A percentile compares a stretch with the other conserved stretches of the same genome.
Conservation (phyloP, 140 eudicot genomes). For the Ambrosia hybrid region DNA sequence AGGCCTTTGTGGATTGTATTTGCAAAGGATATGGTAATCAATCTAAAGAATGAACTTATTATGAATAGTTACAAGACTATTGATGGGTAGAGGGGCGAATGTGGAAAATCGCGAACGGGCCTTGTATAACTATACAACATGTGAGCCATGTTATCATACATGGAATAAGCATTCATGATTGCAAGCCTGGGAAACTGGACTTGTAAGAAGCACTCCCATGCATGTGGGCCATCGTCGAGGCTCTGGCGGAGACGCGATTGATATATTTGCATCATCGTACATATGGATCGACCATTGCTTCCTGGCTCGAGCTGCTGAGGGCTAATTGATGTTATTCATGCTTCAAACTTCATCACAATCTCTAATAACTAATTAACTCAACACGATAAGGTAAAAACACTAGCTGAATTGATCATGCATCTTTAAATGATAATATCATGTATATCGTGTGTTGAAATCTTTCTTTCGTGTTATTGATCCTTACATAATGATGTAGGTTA, state of each 20-base stretch:
- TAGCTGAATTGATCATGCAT: neutral
- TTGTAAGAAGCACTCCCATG: conserved; percentile 43
- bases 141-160: conserved; percentile 74
- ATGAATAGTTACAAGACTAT: conserved; percentile 71
- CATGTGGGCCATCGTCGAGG: conserved; percentile 61
- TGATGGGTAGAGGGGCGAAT: conserved; percentile 76
- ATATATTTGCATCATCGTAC: conserved; percentile 42
- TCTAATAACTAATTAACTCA: conserved; percentile 66
- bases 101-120: conserved; percentile 63
- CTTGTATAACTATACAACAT: conserved; percentile 61
- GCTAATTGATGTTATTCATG: conserved; percentile 69
- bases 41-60: conserved; percentile 58
- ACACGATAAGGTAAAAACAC: conserved; percentile 56
- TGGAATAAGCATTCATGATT: conserved; percentile 67
- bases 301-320: conserved; percentile 57
- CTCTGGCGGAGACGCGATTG: conserved; percentile 71
- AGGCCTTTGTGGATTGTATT: conserved; percentile 71
- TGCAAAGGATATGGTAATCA: conserved; percentile 57
- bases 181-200: conserved; percentile 53
- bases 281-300: conserved; percentile 76
- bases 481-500: conserved; percentile 40
- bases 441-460: neutral
- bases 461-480: neutral
- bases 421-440: neutral
- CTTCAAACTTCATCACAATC: conserved; percentile 51